Conservation (phyloP, 1,284 basidiomycete species). For the Omphalotus olearius region DNA sequence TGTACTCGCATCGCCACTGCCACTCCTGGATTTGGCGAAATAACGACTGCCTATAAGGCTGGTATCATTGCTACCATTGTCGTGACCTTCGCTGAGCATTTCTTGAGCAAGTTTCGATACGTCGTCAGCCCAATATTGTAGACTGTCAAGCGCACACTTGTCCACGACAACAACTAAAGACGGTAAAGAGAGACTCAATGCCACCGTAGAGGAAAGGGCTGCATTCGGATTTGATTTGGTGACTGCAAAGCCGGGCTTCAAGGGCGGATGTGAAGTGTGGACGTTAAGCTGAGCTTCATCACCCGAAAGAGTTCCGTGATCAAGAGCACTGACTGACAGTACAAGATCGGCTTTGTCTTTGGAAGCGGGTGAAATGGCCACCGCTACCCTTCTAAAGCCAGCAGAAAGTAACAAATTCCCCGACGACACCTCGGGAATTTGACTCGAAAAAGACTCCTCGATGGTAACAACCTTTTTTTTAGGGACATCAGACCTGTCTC, state of each 20-base stretch:
- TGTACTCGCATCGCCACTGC: slow-evolving; percentile 36
- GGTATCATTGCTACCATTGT: slow-evolving; percentile 44
- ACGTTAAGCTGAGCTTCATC: slow-evolving; percentile 1
- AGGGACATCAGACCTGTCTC: slow-evolving; percentile 18
- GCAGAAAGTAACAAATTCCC: slow-evolving; percentile 30
- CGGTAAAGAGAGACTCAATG: slow-evolving; percentile 56
- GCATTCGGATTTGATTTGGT: slow-evolving; percentile 19
- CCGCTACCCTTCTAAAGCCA: slow-evolving; percentile 41
- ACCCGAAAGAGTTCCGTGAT: neutral
- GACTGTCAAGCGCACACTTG: slow-evolving; percentile 63
- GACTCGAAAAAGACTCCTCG: slow-evolving; percentile 18
- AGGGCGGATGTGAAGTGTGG: slow-evolving; percentile 14
- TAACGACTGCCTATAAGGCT: slow-evolving; percentile 83
- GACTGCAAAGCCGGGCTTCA: slow-evolving; percentile 31
- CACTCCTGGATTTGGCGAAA: slow-evolving; percentile 59
- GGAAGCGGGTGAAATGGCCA: slow-evolving; percentile 40
- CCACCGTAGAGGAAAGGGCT: slow-evolving; percentile 17
- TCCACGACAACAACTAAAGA: slow-evolving; percentile 59
- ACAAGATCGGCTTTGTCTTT: slow-evolving; percentile 28
- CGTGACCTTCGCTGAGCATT: slow-evolving; percentile 20
- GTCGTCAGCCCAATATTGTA: slow-evolving; percentile 88
- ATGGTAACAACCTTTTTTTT: slow-evolving; percentile 35
- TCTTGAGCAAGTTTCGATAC: slow-evolving; percentile 62
- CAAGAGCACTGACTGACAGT: slow-evolving; percentile 31
- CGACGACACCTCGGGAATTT: slow-evolving; percentile 14